These are phyloP conservation scores for Cladobotryum protrusum DNA, from an alignment of 2,329 filamentous ascomycete species.

Conservation along the genomic window DNA sequence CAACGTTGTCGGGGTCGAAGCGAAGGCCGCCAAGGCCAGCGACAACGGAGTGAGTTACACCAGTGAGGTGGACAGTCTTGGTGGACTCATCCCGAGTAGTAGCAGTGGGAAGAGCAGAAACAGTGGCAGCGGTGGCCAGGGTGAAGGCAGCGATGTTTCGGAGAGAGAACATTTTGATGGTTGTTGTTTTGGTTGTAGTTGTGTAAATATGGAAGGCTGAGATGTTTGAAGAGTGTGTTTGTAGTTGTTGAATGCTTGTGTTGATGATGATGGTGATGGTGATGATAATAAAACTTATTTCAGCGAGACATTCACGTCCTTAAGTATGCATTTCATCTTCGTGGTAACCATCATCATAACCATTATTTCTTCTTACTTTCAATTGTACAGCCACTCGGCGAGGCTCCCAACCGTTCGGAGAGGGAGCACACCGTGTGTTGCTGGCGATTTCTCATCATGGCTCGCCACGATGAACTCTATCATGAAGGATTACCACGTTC, in stretches of 20 bases:
- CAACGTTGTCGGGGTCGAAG: slow-evolving; percentile 46
- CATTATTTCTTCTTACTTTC: not conserved
- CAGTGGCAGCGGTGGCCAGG: slow-evolving; percentile 4
- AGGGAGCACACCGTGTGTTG: not conserved
- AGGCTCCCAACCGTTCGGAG: not conserved
- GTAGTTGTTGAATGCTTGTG: not conserved
- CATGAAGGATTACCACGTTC: too few species aligned
- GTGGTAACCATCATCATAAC: not conserved
- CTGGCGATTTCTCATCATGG: not conserved
- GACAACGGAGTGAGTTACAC: slow-evolving; percentile 8
- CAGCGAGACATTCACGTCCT: not conserved
- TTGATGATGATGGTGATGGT: not conserved
- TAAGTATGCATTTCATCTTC: not conserved
- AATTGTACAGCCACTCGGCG: slow-evolving; percentile 8
- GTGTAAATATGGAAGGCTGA: not conserved
- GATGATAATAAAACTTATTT: not conserved
- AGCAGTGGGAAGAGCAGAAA: slow-evolving; percentile 3
- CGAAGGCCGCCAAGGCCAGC: slow-evolving; percentile 24
- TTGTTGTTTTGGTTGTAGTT: not conserved
- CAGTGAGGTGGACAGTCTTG: not conserved
- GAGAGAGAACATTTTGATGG: slow-evolving; percentile 10
- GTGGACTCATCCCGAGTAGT: slow-evolving; percentile 5
- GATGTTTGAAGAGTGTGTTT: not conserved
- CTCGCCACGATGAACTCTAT: too few species aligned
- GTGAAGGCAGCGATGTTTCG: slow-evolving; percentile 4